Evolutionary conservation across 208 protist species (phyloP).

Genomic region (Trypanosoma lewisi): DNA sequence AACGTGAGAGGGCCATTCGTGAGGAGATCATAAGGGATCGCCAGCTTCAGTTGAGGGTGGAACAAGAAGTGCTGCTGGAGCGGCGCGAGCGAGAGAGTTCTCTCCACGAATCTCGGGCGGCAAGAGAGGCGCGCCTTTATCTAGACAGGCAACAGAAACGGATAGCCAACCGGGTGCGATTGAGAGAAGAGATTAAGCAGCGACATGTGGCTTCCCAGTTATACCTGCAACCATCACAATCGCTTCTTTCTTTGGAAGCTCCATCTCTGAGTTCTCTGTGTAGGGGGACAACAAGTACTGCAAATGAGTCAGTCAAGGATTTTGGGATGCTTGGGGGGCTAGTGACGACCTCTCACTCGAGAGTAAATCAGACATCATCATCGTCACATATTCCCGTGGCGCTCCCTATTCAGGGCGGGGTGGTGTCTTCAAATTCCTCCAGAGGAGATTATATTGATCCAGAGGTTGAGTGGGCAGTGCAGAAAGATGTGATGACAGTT

Average conservation of each 20-base stretch:
- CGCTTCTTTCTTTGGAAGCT: neutral
- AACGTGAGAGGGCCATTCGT: constrained; percentile 14
- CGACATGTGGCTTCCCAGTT: neutral
- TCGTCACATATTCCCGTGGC: neutral
- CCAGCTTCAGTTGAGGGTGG: constrained; percentile 5
- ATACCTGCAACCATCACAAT: neutral
- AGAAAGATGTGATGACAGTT: constrained; percentile 21
- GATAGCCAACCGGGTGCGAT: constrained; percentile 2
- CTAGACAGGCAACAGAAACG: constrained; percentile 20
- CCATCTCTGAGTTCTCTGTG: neutral
- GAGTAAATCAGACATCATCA: neutral
- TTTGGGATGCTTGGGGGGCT: neutral
- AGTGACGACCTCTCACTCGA: neutral
- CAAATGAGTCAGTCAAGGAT: neutral
- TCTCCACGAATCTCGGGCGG: neutral
- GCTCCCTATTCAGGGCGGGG: constrained; percentile 3
- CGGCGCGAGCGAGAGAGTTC: neutral
- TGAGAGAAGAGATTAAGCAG: constrained; percentile 6
- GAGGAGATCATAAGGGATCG: constrained; percentile 9
- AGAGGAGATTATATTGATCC: neutral
- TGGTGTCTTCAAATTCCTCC: neutral
- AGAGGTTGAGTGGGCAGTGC: constrained; percentile 11
- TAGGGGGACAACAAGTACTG: neutral
- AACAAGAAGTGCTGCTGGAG: constrained; percentile 16
- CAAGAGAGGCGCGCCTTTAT: constrained; percentile 1